Conservation (phyloP, 495 filamentous ascomycete species). For the Chaetomium tenue region DNA sequence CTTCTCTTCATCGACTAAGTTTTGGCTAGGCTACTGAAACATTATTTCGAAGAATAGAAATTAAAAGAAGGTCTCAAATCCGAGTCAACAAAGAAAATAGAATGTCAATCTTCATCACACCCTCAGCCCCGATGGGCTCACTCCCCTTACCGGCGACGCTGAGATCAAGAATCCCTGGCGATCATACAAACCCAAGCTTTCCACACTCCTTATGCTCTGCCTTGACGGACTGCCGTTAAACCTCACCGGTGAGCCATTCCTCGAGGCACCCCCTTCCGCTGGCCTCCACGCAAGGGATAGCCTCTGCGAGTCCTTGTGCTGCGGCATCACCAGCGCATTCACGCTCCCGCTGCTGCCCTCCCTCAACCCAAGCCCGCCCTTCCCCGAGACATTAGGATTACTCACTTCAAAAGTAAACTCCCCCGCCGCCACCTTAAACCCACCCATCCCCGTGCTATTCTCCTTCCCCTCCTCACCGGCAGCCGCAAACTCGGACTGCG, state of each 20-base stretch:
- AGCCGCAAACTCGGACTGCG: not conserved
- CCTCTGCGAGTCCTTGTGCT: not conserved
- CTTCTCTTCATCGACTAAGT: not conserved
- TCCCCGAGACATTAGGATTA: constrained; percentile 4
- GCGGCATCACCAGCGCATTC: constrained; percentile 5
- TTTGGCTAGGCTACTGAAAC: not conserved
- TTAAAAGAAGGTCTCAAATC: not conserved
- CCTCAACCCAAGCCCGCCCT: constrained; percentile 10
- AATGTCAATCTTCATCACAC: constrained; percentile 9
- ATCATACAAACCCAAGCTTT: constrained; percentile 28
- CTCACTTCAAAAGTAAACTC: constrained; percentile 20
- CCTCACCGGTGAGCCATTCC: constrained; percentile 7
- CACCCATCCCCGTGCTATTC: constrained; percentile 1
- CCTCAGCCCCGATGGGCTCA: constrained; percentile 16
- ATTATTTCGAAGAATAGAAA: not conserved
- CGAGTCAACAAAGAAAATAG: not conserved
- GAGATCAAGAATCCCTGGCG: constrained; percentile 28
- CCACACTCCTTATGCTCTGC: constrained; percentile 21
- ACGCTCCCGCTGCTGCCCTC: constrained; percentile 14
- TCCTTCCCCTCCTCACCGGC: constrained; percentile 16
- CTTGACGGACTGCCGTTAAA: not conserved
- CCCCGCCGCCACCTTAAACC: constrained; percentile 14
- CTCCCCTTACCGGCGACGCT: constrained; percentile 16
- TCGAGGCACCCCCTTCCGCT: not conserved
- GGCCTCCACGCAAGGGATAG: constrained; percentile 11